Percentiles rank a stretch among this genome's conserved stretches.
Conservation (phyloP, 805 yeast species). For the Kuraishia cidri region DNA sequence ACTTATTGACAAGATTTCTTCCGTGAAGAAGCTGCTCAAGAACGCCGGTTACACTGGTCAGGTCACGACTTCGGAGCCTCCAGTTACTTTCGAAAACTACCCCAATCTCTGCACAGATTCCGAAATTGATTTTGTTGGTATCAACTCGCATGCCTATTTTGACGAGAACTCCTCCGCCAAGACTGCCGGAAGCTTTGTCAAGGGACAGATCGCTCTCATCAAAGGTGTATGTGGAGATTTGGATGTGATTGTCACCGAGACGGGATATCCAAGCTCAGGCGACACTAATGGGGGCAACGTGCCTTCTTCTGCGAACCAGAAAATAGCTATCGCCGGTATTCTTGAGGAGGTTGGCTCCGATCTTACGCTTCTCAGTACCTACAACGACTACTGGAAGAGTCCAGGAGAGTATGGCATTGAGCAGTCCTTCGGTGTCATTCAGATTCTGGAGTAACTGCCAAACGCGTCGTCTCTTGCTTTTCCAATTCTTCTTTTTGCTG, state of each 20-base stretch:
- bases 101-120: conserved; percentile 64
- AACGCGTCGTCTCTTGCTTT: too few relatives aligned
- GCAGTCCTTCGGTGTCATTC: conserved; percentile 71
- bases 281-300: conserved; percentile 60
- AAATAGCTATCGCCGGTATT: conserved; percentile 56
- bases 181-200: conserved; percentile 63
- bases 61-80: conserved; percentile 85
- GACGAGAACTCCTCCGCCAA: conserved; percentile 52
- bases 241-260: conserved; percentile 64
- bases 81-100: conserved; percentile 54
- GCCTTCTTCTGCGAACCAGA: conserved; percentile 66
- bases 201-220: conserved; percentile 50
- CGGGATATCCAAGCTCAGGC: conserved; percentile 85
- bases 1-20: conserved; percentile 53
- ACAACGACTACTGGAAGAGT: conserved; percentile 76
- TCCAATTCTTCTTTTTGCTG: too few relatives aligned
- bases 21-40: conserved; percentile 49
- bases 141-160: conserved; percentile 84
- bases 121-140: conserved; percentile 74
- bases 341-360: conserved; percentile 48
- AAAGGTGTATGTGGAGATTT: conserved; percentile 45
- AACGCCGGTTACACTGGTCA: conserved; percentile 71
- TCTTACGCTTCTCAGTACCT: conserved; percentile 71
- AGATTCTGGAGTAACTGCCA: conserved; percentile 12
- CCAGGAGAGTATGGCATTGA: conserved; percentile 84